Conservation (phyloP, 306 rosid species). For the Cicer chorassanicum region DNA sequence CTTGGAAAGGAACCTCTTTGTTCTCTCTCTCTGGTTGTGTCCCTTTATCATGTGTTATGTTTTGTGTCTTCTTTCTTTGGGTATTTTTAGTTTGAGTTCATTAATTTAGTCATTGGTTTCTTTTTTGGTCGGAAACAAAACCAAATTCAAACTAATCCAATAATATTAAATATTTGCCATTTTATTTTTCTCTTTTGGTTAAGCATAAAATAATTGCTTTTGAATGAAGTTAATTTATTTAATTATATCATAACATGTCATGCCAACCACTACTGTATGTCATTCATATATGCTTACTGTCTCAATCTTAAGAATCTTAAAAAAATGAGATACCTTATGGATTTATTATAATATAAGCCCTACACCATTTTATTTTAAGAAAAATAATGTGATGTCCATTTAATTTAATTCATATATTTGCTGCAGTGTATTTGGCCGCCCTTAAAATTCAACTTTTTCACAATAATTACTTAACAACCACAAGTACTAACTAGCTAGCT, state of each 20-base stretch:
- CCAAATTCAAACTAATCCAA: constrained; percentile 43
- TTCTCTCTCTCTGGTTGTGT: constrained; percentile 38
- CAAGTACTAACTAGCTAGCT: constrained; percentile 40
- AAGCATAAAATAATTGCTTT: constrained; percentile 35
- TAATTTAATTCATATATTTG: constrained; percentile 9
- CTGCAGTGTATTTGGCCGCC: constrained; percentile 42
- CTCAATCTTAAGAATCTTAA: constrained; percentile 27
- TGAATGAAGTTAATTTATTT: constrained; percentile 29
- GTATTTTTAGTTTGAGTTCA: constrained; percentile 41
- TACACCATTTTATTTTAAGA: background rate
- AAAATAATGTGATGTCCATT: background rate
- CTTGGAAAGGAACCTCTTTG: constrained; percentile 45
- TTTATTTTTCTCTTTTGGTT: background rate
- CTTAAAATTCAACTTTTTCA: constrained; percentile 47
- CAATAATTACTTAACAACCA: constrained; percentile 1
- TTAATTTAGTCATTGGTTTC: constrained; percentile 48
- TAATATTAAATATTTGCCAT: background rate
- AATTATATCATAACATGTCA: constrained; percentile 37
- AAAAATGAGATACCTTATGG: constrained; percentile 29
- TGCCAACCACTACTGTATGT: constrained; percentile 46
- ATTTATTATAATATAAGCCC: constrained; percentile 27
- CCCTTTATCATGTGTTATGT: constrained; percentile 48
- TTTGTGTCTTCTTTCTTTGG: constrained; percentile 18
- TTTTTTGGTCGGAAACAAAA: constrained; percentile 37
- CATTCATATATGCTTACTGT: constrained; percentile 6